Percentiles rank a stretch among this genome's conserved stretches.
Conservation (phyloP, 305 asterid species). For the Fraxinus floribunda region DNA sequence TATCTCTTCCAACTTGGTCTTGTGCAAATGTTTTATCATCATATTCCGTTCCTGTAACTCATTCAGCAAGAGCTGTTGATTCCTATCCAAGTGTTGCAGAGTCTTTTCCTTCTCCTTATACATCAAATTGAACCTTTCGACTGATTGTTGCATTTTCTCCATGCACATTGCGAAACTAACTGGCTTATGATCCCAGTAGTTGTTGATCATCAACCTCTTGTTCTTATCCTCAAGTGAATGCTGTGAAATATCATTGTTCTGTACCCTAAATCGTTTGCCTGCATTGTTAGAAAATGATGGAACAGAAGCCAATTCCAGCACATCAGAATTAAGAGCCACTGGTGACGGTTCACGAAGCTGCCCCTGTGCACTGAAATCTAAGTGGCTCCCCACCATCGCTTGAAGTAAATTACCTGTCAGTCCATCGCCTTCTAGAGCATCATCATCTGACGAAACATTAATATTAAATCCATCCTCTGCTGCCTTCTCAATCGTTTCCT, state of each 20-base stretch:
- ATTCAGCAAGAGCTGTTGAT: conserved; percentile 46
- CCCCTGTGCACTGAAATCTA: conserved; percentile 46
- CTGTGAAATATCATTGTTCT: conserved; percentile 38
- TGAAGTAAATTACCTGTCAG: conserved; percentile 56
- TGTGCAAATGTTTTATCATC: conserved; percentile 46
- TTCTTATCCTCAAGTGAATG: conserved; percentile 37
- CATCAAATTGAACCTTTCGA: conserved; percentile 38
- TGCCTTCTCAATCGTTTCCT: conserved; percentile 23
- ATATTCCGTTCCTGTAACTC: conserved; percentile 62
- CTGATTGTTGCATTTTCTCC: conserved; percentile 47
- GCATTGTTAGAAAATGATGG: conserved; percentile 41
- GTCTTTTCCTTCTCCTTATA: conserved; percentile 45
- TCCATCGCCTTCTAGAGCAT: conserved; percentile 49
- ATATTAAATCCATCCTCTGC: conserved; percentile 36
- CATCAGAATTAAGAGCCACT: conserved; percentile 34
- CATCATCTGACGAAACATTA: conserved; percentile 38
- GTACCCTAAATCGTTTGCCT: conserved; percentile 60
- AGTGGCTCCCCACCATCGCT: conserved; percentile 44
- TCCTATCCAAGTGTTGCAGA: conserved; percentile 32
- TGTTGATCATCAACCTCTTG: conserved; percentile 62
- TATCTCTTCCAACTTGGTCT: conserved; percentile 49
- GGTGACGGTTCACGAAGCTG: conserved; percentile 44
- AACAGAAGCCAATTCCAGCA: conserved; percentile 33
- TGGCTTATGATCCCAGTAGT: conserved; percentile 49
- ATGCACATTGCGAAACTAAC: conserved; percentile 48